A percentile compares a stretch with the other conserved stretches of the same genome.
Conservation (phyloP, 495 filamentous ascomycete species). For the Symbiotaphrina buchneri region DNA sequence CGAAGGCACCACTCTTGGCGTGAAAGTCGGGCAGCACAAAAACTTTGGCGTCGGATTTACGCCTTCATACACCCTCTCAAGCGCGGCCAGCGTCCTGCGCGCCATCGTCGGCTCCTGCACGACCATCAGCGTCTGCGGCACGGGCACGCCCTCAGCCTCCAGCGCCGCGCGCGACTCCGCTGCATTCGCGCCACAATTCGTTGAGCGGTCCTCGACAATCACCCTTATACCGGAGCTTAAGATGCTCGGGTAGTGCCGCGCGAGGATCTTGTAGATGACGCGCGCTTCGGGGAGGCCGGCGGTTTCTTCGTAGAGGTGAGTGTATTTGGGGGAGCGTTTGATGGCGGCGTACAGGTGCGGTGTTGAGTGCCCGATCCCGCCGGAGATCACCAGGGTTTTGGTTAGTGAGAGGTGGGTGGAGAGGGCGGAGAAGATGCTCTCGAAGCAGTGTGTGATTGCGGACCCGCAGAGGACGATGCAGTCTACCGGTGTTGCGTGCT, state of each 20-base stretch:
- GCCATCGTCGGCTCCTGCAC: constrained; percentile 19
- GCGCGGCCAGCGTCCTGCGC: constrained; percentile 14
- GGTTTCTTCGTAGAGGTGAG: constrained; percentile 6
- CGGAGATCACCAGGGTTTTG: constrained; percentile 15
- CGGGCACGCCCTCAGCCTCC: constrained; percentile 7
- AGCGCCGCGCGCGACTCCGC: constrained; percentile 10
- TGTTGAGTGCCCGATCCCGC: constrained; percentile 18
- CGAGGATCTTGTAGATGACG: constrained; percentile 12
- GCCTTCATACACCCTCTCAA: constrained; percentile 11
- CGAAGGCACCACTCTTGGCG: constrained; percentile 11
- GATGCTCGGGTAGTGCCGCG: constrained; percentile 6
- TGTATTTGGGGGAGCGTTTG: constrained; percentile 9
- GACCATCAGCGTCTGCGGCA: constrained; percentile 8
- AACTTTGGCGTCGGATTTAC: constrained; percentile 6
- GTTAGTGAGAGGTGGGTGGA: no score
- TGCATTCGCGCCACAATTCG: constrained; percentile 18
- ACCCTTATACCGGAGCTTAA: no score
- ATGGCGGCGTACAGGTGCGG: constrained; percentile 14
- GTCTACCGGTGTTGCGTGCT: no score
- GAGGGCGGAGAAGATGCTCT: no score
- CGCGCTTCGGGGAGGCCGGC: constrained; percentile 12
- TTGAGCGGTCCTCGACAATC: constrained; percentile 16
- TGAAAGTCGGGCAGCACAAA: constrained; percentile 13
- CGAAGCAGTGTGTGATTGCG: no score
- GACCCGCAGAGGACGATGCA: no score